These are phyloP conservation scores for Paxillus ammoniavirescens DNA, from an alignment of 768 basidiomycete species.

Conservation along the genomic window DNA sequence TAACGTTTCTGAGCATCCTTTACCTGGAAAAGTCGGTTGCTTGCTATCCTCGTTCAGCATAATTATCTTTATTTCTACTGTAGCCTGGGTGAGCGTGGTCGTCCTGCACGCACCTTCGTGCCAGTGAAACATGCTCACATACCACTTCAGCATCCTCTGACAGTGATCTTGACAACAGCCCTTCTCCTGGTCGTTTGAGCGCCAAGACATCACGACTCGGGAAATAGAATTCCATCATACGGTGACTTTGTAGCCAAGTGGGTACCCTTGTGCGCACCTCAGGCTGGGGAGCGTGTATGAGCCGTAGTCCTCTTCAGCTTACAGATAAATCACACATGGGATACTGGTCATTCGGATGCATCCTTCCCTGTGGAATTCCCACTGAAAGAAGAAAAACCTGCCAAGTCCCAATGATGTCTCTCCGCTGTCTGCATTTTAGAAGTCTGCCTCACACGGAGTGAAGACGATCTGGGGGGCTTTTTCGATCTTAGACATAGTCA, in stretches of 20 bases:
- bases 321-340: not conserved
- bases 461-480: no score
- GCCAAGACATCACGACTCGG: not conserved
- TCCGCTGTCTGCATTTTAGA: no score
- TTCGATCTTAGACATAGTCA: no score
- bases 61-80: not conserved
- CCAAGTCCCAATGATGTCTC: no score
- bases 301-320: not conserved
- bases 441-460: no score
- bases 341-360: not conserved
- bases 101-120: no score
- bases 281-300: not conserved
- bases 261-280: not conserved
- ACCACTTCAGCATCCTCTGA: not conserved
- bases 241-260: not conserved
- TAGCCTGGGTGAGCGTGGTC: not conserved
- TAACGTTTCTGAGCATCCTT: not conserved
- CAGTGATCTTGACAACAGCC: not conserved
- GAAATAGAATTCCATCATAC: not conserved
- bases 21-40: constrained; percentile 6
- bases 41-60: no score
- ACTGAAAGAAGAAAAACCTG: no score
- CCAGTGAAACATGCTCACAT: not conserved
- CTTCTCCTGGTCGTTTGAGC: not conserved
- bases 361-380: not conserved